These are phyloP conservation scores for Mycena olivaceomarginata DNA, from an alignment of 768 basidiomycete genomes.

Conservation along the genomic window DNA sequence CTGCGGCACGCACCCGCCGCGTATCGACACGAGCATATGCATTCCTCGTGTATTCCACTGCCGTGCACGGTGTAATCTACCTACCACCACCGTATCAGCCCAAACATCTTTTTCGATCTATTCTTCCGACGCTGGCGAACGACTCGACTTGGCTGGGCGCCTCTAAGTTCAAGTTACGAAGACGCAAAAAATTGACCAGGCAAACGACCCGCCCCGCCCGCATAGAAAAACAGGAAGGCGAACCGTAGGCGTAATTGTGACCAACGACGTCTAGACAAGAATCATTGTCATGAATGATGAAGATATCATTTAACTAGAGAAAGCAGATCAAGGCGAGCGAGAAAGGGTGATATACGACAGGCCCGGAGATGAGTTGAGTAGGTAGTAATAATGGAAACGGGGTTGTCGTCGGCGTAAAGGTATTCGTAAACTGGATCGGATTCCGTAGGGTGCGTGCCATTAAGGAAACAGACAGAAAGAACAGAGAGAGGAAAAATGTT, in stretches of 20 bases:
- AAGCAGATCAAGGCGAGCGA: constrained; percentile 52
- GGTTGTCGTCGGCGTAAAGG: constrained; percentile 64
- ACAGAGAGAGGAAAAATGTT: constrained; percentile 15
- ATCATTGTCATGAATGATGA: constrained; percentile 28
- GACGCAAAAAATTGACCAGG: too few relatives aligned
- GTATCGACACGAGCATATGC: too few relatives aligned
- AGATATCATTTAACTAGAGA: constrained; percentile 64
- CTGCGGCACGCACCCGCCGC: too few relatives aligned
- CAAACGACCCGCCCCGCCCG: constrained; percentile 8
- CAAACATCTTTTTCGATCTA: too few relatives aligned
- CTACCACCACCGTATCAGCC: too few relatives aligned
- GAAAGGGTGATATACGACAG: constrained; percentile 51
- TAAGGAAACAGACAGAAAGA: background rate
- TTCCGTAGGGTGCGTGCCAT: constrained; percentile 44
- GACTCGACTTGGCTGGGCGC: too few relatives aligned
- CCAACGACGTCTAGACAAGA: too few relatives aligned
- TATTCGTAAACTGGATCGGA: constrained; percentile 54
- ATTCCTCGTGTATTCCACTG: too few relatives aligned
- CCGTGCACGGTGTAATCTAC: too few relatives aligned
- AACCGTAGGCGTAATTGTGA: too few relatives aligned
- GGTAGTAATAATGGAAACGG: constrained; percentile 43
- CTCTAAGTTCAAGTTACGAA: too few relatives aligned
- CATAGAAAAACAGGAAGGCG: background rate
- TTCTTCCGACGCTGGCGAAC: too few relatives aligned
- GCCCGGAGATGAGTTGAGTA: constrained; percentile 48